Base-by-base conservation (phyloP, 352 stramenopile genomes). In the Pythium scleroteichum region DNA sequence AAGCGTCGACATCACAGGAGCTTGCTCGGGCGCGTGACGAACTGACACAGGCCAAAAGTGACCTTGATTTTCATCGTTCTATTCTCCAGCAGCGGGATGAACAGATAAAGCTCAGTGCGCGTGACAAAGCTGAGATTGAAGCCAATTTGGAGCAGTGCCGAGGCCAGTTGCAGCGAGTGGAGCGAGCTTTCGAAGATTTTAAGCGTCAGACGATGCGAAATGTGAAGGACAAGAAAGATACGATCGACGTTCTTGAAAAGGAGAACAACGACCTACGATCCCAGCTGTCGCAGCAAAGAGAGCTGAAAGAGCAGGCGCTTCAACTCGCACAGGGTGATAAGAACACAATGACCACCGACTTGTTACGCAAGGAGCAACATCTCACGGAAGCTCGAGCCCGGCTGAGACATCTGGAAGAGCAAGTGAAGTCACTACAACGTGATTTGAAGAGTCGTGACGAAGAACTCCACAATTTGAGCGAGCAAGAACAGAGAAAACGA, bases 161-260 rank as follows among this genome's bases (percentile, higher is more conserved):
- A 62, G 32, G 47, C 55, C 41, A 70, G 3, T 32, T 66, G 2
- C 59, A 76, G 9, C 41, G 57, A 33, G 42, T 71, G 6, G 54
- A 76, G 29, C 66, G 68, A 41, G 38, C 52, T 10, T 56, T 54
- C n/a, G 51, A 66, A 27, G 73, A 85, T 24, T 64, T 73, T 26
- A 81, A 88, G 55, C 74, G 76, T 14, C 67, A 86, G 47, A 78
- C 82, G 23, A 73, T 85, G 59, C 56, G 72, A 9, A 70, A 68
- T 32, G 62, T 62, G 24, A 47, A 74, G 24, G 71, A 79, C 3
- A 78, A 79, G 59, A 68, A 85, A 26, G 56, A 75, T 58, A 61
- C 45, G 8, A 72, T 84, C 52, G 66, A 76, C 6, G 33, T 51
- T 3, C 54, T 88, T 22, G 64, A 83, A 56, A 71, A 85, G n/a